These are phyloP conservation scores for Heliamphora pulchella DNA, from an alignment of 179 eudicot genomes.

Conservation along the genomic window DNA sequence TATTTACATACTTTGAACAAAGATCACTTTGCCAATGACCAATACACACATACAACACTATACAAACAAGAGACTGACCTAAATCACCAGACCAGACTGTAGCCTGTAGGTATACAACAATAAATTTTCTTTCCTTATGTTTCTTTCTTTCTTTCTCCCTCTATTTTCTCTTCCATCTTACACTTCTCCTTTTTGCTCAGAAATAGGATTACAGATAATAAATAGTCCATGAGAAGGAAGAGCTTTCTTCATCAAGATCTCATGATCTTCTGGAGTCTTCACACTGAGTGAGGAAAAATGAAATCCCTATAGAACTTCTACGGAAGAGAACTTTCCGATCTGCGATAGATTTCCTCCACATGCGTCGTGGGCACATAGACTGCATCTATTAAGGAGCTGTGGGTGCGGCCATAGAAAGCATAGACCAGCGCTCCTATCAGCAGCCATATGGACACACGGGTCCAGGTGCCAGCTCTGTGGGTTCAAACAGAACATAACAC, in stretches of 20 bases:
- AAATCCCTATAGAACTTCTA: not conserved
- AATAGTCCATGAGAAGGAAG: not conserved
- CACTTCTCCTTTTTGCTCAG: not conserved
- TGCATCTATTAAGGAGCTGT: slow-evolving; percentile 62
- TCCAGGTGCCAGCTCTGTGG: slow-evolving; percentile 70
- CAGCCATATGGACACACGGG: slow-evolving; percentile 82
- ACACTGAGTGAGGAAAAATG: not conserved
- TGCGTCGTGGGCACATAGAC: slow-evolving; percentile 75
- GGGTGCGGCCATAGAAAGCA: slow-evolving; percentile 61
- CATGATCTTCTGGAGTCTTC: not conserved
- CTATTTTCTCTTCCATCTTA: not conserved
- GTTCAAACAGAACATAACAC: not conserved
- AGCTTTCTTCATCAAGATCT: not conserved
- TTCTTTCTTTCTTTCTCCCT: not conserved
- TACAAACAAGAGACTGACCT: slow-evolving; percentile 7
- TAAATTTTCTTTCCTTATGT: not conserved
- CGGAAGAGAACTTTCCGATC: slow-evolving; percentile 23
- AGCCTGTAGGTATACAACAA: not conserved
- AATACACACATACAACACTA: not conserved
- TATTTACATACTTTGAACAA: slow-evolving; percentile 13
- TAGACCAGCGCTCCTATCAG: slow-evolving; percentile 59
- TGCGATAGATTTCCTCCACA: slow-evolving; percentile 60
- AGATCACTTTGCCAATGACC: slow-evolving; percentile 12
- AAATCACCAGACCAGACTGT: not conserved
- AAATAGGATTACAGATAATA: not conserved